Conservation (phyloP, 23 red algal genomes). For the Gracilaria domingensis region DNA sequence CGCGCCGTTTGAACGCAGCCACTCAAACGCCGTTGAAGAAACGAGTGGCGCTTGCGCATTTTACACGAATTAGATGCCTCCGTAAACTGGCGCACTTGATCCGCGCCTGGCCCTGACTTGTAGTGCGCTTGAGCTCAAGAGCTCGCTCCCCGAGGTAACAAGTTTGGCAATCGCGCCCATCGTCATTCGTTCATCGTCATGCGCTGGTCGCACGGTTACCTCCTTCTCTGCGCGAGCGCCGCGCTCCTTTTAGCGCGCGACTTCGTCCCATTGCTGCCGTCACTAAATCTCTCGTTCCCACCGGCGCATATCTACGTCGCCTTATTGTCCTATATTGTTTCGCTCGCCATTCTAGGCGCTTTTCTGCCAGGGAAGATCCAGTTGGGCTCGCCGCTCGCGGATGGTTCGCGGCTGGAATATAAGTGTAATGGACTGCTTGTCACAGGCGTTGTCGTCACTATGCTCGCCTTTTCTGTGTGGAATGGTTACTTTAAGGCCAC, state of each 20-base stretch:
- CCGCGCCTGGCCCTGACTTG: too few relatives aligned
- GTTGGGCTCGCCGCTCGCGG: conserved; percentile 66
- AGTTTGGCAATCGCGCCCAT: too few relatives aligned
- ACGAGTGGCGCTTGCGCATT: too few relatives aligned
- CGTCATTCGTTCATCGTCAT: conserved; percentile 5
- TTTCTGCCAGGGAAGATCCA: conserved; percentile 81
- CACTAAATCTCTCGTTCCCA: conserved; percentile 14
- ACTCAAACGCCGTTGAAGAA: too few relatives aligned
- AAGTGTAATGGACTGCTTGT: conserved; percentile 94
- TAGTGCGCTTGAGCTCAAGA: too few relatives aligned
- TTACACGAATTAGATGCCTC: too few relatives aligned
- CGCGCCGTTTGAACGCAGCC: too few relatives aligned
- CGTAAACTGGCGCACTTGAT: too few relatives aligned
- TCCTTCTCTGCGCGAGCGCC: conserved; percentile 20
- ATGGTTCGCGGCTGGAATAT: conserved; percentile 86
- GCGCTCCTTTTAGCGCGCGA: conserved; percentile 16
- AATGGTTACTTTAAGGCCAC: conserved; percentile 34
- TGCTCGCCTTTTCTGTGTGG: conserved; percentile 1
- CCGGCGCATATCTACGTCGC: conserved; percentile 28
- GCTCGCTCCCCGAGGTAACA: too few relatives aligned
- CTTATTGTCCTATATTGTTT: conserved; percentile 63
- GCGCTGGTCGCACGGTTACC: conserved; percentile 57
- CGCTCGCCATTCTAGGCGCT: conserved; percentile 67
- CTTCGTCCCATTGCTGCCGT: conserved; percentile 28
- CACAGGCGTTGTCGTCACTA: conserved; percentile 48